A percentile compares a stretch with the other conserved stretches of the same genome.
phyloP scores from a whole-genome alignment of 1,284 basidiomycete species.

The Microbotryum scabiosae region DNA sequence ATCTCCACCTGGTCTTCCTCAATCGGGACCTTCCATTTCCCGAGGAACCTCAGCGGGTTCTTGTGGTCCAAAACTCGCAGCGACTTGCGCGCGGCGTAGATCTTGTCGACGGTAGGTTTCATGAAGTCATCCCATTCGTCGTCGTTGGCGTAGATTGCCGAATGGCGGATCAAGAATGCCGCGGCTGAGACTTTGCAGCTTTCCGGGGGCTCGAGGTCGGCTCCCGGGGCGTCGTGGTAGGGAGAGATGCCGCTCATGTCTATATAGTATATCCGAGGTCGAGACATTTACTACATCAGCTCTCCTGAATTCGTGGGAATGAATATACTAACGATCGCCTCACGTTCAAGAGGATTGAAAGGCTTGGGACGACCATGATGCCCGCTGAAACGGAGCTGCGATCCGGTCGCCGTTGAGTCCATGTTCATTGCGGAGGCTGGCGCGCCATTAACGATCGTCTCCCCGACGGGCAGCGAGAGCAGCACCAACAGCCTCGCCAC shows the following conservation, averaged over 20 bases:
- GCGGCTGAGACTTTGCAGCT: conserved; percentile 31
- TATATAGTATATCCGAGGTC: neutral
- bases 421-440: no score
- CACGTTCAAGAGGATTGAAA: conserved; percentile 23
- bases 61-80: conserved; percentile 25
- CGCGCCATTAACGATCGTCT: no score
- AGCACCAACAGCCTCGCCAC: no score
- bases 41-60: conserved; percentile 39
- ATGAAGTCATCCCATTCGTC: conserved; percentile 44
- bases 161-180: conserved; percentile 38
- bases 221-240: conserved; percentile 34
- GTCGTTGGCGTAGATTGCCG: conserved; percentile 43
- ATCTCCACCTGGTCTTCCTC: conserved; percentile 68
- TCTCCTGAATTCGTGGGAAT: no score
- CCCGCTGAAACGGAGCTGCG: no score
- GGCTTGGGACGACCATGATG: neutral
- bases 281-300: neutral
- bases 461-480: no score
- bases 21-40: conserved; percentile 41
- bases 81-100: conserved; percentile 17
- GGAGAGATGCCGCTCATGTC: conserved; percentile 29
- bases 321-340: neutral
- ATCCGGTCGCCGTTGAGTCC: no score
- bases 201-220: conserved; percentile 27
- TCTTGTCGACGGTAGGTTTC: conserved; percentile 42